These are phyloP conservation scores for Sporodiniella umbellata DNA, from an alignment of 371 early-diverging fungal species.

Conservation along the genomic window DNA sequence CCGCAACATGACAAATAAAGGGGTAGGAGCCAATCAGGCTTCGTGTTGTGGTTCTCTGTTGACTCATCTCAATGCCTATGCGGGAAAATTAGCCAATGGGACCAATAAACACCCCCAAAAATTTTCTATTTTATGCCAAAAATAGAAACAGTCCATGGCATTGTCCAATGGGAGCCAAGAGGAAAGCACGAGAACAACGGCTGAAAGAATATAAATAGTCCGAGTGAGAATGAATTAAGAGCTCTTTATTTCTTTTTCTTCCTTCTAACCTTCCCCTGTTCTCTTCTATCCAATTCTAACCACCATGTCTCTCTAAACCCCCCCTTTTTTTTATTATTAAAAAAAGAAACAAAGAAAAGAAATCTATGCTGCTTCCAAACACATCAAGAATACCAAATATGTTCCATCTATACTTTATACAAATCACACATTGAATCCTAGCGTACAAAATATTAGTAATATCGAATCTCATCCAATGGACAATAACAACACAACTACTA, in stretches of 20 bases:
- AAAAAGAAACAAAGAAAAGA: too few species aligned
- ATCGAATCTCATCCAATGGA: too few species aligned
- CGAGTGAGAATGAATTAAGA: neutral
- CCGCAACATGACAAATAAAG: slow-evolving; percentile 1
- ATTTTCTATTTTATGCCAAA: neutral
- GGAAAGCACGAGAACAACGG: neutral
- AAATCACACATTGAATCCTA: neutral
- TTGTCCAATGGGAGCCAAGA: neutral
- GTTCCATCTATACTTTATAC: too few species aligned
- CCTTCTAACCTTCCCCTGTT: too few species aligned
- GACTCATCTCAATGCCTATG: neutral
- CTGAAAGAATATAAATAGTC: neutral
- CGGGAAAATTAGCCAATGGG: neutral
- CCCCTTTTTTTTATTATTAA: too few species aligned
- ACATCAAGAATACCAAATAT: too few species aligned
- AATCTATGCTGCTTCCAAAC: too few species aligned
- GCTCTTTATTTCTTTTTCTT: too few species aligned
- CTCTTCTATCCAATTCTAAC: too few species aligned
- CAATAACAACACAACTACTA: neutral
- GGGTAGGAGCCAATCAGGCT: neutral
- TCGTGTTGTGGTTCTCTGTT: neutral
- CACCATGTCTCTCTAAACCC: too few species aligned
- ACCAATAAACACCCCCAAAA: too few species aligned
- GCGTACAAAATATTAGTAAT: neutral
- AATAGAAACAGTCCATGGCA: neutral